Base-by-base conservation (phyloP, 306 rosid genomes). In the Glycine tomentella region DNA sequence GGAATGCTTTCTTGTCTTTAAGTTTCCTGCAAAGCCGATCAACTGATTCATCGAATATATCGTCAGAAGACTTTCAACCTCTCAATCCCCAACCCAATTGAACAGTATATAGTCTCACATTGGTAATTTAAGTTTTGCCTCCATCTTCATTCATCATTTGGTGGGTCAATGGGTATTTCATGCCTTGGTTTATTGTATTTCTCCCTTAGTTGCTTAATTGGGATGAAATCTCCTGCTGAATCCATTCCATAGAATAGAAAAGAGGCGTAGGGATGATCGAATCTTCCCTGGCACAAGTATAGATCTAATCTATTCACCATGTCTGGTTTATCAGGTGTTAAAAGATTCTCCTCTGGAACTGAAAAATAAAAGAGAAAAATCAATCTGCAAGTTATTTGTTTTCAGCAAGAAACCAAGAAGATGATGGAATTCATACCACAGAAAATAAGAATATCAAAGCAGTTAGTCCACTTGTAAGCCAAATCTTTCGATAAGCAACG, bases 281-380 rank as follows among this genome's bases (percentile, higher is more conserved):
- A 88, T 49, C 91, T 91, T 52, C 81, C 91, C 99, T 93, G 91
- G 85, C 16, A 81, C 49, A 9, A 49, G 51, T 16, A 16, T 20
- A 8, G 42, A 55, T 50, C 61, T 49, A 65, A 38, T 38, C 44
- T 38, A 38, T 85, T 86, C 69, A 95, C 97, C 90, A 3, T 82
- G 81, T 93, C 97, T 71, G 95, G 93, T 82, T 85, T 65, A 17
- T 91, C 94, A 50, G 89, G 91, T 68, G 55, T 78, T 64, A 90
- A 70, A 14, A 95, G 90, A 90, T 93, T 95, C 73, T 95, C 99
- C 88, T 93, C 99, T 5, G 99, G 69, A 87, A 95, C 99, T 95
- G 94, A 80, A 79, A 75, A 82, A 16, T 3, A 1, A 17, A 75
- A 38, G 64, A 38, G 64, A 63, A 82, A 72, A 73, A 69, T 61